Base-by-base conservation (phyloP, 2,329 filamentous ascomycete species). In the Colletotrichum australisinense region DNA sequence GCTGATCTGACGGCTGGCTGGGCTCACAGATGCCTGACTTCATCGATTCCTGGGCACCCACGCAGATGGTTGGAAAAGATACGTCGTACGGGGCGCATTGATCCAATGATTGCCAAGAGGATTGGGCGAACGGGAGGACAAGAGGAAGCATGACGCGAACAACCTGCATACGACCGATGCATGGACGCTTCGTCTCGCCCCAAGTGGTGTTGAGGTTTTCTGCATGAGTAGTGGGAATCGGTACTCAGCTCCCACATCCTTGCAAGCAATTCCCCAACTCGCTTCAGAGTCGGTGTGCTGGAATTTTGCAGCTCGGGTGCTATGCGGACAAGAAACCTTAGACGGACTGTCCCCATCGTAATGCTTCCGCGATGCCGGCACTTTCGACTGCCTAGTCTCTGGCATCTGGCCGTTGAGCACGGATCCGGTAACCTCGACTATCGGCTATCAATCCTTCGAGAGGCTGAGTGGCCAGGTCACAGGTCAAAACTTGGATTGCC, bases 1-100 rank as follows among this genome's bases (percentile, higher is more conserved):
- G 49, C 52, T 69, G 57, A 63, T 58, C 60, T 58, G 58, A 63
- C 38, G 42, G 66, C 52, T 60, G 28, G 30, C 63, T 26, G 59
- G 59, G 38, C 38, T 42, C 38, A 42, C 38, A 42, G 38, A 42
- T 72, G 69, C 66, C 66, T 72, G 69, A 72, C 52, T 62, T 58
- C 64, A 63, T 22, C 53, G 59, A 64, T 59, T 42, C 67, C 70
- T 70, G 70, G 70, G 70, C 70, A 73, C 35, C 53, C 53, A 73
- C 60, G 60, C 67, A 66, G 67, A 70, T 56, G 16, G 26, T 65
- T 28, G 53, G 32, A 52, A 65, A 42, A 46, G 19, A 56, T n/a
- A 24, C 24, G 42, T 52, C 35, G 38, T 56, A 55, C 8, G 32
- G 58, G 32, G 46, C 26, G 46, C 53, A 65, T 70, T 53, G 32